Percentiles rank a stretch among this genome's conserved stretches.
These are phyloP conservation scores for Lophiostoma macrostomum DNA, from an alignment of 495 filamentous ascomycete species.

Conservation along the genomic window DNA sequence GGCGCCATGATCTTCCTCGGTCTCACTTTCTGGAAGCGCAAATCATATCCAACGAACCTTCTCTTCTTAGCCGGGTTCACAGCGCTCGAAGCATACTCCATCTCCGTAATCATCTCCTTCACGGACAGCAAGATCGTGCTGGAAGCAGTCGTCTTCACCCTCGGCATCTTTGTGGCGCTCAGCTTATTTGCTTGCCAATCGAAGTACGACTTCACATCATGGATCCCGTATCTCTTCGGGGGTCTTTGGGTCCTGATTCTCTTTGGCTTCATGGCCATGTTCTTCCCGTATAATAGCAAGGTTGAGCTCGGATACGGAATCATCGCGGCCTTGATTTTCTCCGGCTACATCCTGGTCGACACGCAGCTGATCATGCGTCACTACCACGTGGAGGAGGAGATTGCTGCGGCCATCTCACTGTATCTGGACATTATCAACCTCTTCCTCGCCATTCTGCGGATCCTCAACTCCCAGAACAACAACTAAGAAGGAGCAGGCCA, in stretches of 20 bases:
- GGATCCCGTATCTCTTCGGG: constrained; percentile 94
- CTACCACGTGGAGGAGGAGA: constrained; percentile 98
- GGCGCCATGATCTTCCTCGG: constrained; percentile 77
- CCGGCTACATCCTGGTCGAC: constrained; percentile 89
- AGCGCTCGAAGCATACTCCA: constrained; percentile 84
- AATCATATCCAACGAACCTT: constrained; percentile 92
- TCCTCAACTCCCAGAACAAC: constrained; percentile 83
- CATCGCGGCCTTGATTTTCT: constrained; percentile 80
- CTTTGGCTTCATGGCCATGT: constrained; percentile 84
- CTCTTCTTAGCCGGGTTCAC: constrained; percentile 93
- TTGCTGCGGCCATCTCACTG: constrained; percentile 89
- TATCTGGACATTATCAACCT: constrained; percentile 97
- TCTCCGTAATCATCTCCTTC: constrained; percentile 87
- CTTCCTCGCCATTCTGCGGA: constrained; percentile 88
- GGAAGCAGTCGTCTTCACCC: constrained; percentile 84
- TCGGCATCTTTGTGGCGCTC: constrained; percentile 88
- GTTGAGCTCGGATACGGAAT: constrained; percentile 81
- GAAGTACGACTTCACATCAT: constrained; percentile 95
- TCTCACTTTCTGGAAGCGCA: constrained; percentile 95
- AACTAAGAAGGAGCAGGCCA: constrained; percentile 64
- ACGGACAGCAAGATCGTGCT: constrained; percentile 79
- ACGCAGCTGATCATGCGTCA: constrained; percentile 93
- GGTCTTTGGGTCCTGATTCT: constrained; percentile 84
- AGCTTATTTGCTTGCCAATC: constrained; percentile 96
- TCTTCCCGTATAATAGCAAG: constrained; percentile 75